Evolutionary conservation across 345 rosid species (phyloP).

Genomic region (Gossypium rotundifolium): DNA sequence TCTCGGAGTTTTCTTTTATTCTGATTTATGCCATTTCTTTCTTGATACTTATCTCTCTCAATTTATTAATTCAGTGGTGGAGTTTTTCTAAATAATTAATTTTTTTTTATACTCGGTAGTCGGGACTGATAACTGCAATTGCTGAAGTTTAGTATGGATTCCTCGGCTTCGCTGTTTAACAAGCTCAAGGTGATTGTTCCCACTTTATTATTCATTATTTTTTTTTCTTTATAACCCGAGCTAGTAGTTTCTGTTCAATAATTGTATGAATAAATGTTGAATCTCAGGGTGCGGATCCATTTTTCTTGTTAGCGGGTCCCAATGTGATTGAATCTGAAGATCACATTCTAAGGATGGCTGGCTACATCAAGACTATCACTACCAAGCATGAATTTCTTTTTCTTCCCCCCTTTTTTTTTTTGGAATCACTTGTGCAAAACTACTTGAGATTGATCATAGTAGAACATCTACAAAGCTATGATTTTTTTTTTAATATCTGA

Average conservation of each 20-base stretch:
- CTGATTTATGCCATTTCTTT: background rate
- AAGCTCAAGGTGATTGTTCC: constrained; percentile 56
- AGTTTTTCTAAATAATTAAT: background rate
- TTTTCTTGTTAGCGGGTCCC: constrained; percentile 89
- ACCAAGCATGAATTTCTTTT: constrained; percentile 38
- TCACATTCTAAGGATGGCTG: constrained; percentile 74
- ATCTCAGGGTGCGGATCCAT: constrained; percentile 72
- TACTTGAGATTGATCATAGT: background rate
- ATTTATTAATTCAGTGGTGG: background rate
- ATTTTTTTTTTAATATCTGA: background rate
- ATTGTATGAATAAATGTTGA: background rate
- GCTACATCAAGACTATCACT: constrained; percentile 54
- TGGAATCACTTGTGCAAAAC: background rate
- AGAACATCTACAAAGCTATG: background rate
- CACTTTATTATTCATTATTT: background rate
- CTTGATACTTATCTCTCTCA: background rate
- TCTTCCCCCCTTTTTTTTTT: background rate
- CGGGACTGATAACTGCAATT: background rate
- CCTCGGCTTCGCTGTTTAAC: constrained; percentile 47
- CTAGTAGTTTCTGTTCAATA: background rate
- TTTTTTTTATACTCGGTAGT: background rate
- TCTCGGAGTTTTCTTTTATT: background rate
- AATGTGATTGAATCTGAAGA: constrained; percentile 98
- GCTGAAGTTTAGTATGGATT: constrained; percentile 29
- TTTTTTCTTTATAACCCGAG: background rate